These are phyloP conservation scores for Biscutella laevigata DNA, from an alignment of 441 rosid species.

Conservation along the genomic window DNA sequence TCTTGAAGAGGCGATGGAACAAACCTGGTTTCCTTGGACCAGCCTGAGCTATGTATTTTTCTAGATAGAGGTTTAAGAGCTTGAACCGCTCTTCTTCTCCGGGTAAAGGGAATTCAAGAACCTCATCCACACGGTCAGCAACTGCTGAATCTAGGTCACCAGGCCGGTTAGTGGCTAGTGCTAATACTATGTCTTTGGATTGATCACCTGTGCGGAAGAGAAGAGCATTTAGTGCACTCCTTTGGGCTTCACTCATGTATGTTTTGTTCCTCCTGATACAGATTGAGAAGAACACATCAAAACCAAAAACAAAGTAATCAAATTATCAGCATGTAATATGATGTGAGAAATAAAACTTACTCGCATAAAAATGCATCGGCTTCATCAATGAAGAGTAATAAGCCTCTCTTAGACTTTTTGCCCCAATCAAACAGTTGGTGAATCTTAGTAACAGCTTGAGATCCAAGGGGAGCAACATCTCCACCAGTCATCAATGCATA, in stretches of 20 bases:
- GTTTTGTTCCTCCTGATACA: constrained; percentile 76
- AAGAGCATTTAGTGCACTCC: constrained; percentile 91
- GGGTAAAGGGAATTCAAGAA: constrained; percentile 81
- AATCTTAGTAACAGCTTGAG: constrained; percentile 97
- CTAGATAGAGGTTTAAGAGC: constrained; percentile 73
- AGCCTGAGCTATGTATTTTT: constrained; percentile 72
- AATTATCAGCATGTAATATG: not conserved
- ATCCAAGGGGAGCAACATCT: constrained; percentile 93
- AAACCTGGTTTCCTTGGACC: constrained; percentile 55
- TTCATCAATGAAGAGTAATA: constrained; percentile 83
- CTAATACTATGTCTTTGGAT: constrained; percentile 86
- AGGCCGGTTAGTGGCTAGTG: constrained; percentile 86
- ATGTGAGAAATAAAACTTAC: constrained; percentile 37
- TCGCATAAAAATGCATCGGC: constrained; percentile 97
- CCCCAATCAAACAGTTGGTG: constrained; percentile 95
- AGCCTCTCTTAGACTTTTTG: constrained; percentile 76
- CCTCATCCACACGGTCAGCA: constrained; percentile 82
- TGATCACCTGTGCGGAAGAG: constrained; percentile 92
- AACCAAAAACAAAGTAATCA: not conserved
- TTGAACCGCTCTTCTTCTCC: constrained; percentile 75
- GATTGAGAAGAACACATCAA: constrained; percentile 9
- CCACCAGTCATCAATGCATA: constrained; percentile 99
- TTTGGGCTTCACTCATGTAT: constrained; percentile 95
- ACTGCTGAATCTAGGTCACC: constrained; percentile 95
- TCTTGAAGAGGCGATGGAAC: constrained; percentile 51